Conservation (phyloP, 129 eudicot genomes). For the Rutidosis leptorrhynchoides region DNA sequence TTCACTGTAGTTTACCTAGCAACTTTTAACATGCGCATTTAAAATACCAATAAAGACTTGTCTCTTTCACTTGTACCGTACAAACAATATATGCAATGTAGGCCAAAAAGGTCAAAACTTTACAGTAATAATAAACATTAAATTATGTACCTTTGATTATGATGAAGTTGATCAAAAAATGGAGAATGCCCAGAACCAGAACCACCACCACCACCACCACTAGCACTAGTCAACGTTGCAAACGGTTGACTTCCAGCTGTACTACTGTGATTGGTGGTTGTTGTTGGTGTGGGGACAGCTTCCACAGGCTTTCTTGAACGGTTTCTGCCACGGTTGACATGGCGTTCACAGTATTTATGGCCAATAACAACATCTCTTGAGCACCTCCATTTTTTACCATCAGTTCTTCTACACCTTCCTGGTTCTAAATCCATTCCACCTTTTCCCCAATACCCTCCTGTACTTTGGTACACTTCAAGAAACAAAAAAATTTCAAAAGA, state of each 20-base stretch:
- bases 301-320: constrained; percentile 99
- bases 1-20: constrained; percentile 20
- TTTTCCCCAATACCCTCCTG: constrained; percentile 79
- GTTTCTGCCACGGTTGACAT: constrained; percentile 87
- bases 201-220: constrained; percentile 44
- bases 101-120: constrained; percentile 13
- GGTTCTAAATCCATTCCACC: constrained; percentile 93
- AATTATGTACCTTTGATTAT: constrained; percentile 48
- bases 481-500: too few species aligned
- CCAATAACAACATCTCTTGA: constrained; percentile 70
- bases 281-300: constrained; percentile 56
- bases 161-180: constrained; percentile 61
- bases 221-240: constrained; percentile 24
- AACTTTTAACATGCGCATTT: constrained; percentile 23
- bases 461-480: constrained; percentile 39
- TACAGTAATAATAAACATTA: not conserved
- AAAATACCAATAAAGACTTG: not conserved
- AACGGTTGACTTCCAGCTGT: constrained; percentile 21
- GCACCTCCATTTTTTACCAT: constrained; percentile 96
- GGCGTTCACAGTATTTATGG: constrained; percentile 90
- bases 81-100: constrained; percentile 8
- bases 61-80: not conserved
- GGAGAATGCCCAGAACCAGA: constrained; percentile 47
- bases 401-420: constrained; percentile 88
- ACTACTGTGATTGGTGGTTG: constrained; percentile 8